Base-by-base conservation (phyloP, 257 asterid species). In the Cruciata laevipes region DNA sequence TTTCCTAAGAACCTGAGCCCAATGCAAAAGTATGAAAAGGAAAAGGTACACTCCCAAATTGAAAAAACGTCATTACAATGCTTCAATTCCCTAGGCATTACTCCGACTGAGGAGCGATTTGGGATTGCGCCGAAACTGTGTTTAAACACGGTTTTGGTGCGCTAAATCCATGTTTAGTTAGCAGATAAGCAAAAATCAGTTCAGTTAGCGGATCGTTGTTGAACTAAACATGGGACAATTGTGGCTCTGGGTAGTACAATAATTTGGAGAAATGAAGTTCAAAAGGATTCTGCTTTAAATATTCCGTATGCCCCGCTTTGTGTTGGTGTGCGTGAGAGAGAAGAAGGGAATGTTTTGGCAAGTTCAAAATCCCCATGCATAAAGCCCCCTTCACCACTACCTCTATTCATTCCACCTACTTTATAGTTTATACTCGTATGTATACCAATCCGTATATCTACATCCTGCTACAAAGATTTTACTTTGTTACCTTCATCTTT, bases 301-400 rank as follows among this genome's bases (percentile, higher is more conserved):
- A 72, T 72, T 65, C 76, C 20, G 52, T 31, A 53, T 72, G 67
- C 69, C 21, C 67, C 51, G 51, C 55, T 38, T 13, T 65, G 64
- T 60, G 33, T 32, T 66, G 47, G 37, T 49, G 60, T 64, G 69
- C 7, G 71, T 11, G 74, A 61, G 82, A 64, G 71, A 44, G 70
- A 42, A 58, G 44, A 55, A 44, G 62, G 70, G 76, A 40, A 62
- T 69, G 64, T 65, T 69, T 69, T 69, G 66, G 18, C 21, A 63
- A 67, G 80, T 76, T 73, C 78, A 74, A 78, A 77, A 79, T 79
- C 82, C 86, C 87, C 81, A 70, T 72, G 78, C 74, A 74, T 66
- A 74, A 74, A 66, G 78, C 27, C 60, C 60, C 60, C 60, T 53
- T 53, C 60, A 7, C 27, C 60, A 53, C 60, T 20, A 53, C 12